phyloP scores from a whole-genome alignment of 2,329 filamentous ascomycete genomes.

The Whalleya microplaca region DNA sequence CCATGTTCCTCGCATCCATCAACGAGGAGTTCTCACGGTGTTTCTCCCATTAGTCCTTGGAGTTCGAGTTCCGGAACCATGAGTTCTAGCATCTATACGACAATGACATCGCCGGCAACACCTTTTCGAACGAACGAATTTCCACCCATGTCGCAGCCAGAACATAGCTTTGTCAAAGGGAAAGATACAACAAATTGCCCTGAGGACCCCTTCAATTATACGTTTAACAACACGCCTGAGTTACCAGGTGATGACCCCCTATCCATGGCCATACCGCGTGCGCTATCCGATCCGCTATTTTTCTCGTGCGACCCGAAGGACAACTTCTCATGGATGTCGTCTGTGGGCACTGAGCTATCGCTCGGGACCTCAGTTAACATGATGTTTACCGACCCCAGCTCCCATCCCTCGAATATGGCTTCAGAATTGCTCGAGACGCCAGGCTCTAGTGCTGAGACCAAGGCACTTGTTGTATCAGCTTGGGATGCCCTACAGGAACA shows the following conservation, averaged over 20 bases:
- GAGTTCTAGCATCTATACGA: conserved; percentile 46
- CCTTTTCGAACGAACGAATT: conserved; percentile 39
- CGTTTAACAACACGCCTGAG: conserved; percentile 42
- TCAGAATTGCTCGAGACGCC: conserved; percentile 26
- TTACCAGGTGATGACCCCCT: conserved; percentile 48
- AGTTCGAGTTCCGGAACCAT: conserved; percentile 41
- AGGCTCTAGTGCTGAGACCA: conserved; percentile 37
- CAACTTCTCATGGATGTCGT: conserved; percentile 38
- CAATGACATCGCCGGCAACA: conserved; percentile 51
- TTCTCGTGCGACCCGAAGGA: conserved; percentile 42
- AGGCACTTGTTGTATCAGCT: conserved; percentile 46
- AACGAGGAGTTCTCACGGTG: conserved; percentile 43
- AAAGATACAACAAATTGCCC: conserved; percentile 32
- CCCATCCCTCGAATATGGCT: conserved; percentile 24
- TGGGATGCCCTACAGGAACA: conserved; percentile 53
- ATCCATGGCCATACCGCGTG: conserved; percentile 38
- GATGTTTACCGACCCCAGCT: conserved; percentile 38
- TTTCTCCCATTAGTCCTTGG: conserved; percentile 54
- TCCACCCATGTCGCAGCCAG: conserved; percentile 25
- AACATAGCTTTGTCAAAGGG: conserved; percentile 32
- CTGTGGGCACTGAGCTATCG: conserved; percentile 39
- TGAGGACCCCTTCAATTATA: conserved; percentile 33
- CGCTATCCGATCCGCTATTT: conserved; percentile 40
- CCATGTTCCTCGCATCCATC: conserved; percentile 41
- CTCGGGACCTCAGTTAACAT: conserved; percentile 43